A percentile compares a stretch with the other conserved stretches of the same genome.
phyloP scores from a whole-genome alignment of 805 yeast genomes.

The Kregervanrija delftensis region DNA sequence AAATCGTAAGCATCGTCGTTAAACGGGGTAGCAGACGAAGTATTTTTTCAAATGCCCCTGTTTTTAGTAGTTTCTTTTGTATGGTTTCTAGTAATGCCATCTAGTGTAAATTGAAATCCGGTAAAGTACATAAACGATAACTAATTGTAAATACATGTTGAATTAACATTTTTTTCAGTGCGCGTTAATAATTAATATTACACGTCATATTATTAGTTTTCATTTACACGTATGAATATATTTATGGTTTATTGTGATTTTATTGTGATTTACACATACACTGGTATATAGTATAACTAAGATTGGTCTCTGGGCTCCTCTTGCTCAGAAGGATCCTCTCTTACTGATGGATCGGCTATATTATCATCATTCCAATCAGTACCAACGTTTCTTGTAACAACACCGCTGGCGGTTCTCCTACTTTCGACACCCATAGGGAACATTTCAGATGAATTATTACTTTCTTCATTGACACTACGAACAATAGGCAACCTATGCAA shows the following conservation, averaged over 20 bases:
- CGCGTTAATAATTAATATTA: no score
- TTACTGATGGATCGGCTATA: not conserved
- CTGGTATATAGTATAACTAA: no score
- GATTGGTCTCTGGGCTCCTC: no score
- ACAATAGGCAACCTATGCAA: constrained; percentile 10
- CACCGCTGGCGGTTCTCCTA: constrained; percentile 39
- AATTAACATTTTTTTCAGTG: no score
- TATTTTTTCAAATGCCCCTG: constrained; percentile 41
- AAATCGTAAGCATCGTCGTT: constrained; percentile 34
- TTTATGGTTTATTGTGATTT: no score
- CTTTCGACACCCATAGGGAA: constrained; percentile 46
- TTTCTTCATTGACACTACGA: constrained; percentile 4
- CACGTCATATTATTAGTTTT: no score
- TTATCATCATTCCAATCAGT: not conserved
- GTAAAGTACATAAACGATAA: no score
- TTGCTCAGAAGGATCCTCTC: no score
- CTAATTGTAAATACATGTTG: no score
- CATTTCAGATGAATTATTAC: constrained; percentile 7
- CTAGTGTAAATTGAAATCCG: no score
- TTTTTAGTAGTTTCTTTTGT: constrained; percentile 35
- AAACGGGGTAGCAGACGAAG: constrained; percentile 36
- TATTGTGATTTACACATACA: no score
- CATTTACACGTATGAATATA: no score
- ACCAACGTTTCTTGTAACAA: constrained; percentile 27
- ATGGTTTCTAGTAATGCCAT: constrained; percentile 44